Percentiles rank a stretch among this genome's conserved stretches.
phyloP scores from a whole-genome alignment of 1,284 basidiomycete genomes.

The Coniferiporia weirii region DNA sequence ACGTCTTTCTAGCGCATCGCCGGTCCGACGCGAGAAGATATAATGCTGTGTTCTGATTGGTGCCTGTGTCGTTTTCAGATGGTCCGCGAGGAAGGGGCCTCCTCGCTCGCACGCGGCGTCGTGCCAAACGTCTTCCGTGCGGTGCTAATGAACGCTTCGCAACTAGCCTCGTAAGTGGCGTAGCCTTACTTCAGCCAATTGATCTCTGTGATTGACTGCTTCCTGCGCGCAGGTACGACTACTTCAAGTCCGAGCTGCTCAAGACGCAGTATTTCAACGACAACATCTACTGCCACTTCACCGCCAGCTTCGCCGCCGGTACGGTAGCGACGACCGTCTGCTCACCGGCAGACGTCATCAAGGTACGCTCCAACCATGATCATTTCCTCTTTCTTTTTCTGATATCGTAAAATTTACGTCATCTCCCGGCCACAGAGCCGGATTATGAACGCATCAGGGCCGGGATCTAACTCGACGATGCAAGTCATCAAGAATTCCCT shows the following conservation, averaged over 20 bases:
- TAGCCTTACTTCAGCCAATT: background rate
- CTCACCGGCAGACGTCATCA: slow-evolving; percentile 88
- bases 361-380: slow-evolving; percentile 38
- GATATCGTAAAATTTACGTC: background rate
- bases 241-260: slow-evolving; percentile 79
- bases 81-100: slow-evolving; percentile 76
- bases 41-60: background rate
- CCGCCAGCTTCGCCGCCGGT: slow-evolving; percentile 82
- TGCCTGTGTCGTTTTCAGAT: slow-evolving; percentile 42
- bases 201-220: background rate
- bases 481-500: slow-evolving; percentile 69
- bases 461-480: slow-evolving; percentile 69
- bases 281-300: slow-evolving; percentile 78
- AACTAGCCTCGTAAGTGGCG: slow-evolving; percentile 72
- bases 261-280: slow-evolving; percentile 69
- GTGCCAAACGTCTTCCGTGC: slow-evolving; percentile 84
- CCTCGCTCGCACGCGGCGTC: slow-evolving; percentile 73
- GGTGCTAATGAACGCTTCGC: slow-evolving; percentile 87
- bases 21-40: background rate
- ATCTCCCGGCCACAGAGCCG: slow-evolving; percentile 43
- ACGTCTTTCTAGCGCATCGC: slow-evolving; percentile 28
- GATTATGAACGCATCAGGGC: slow-evolving; percentile 87
- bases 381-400: background rate
- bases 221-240: slow-evolving; percentile 63
- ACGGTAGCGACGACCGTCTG: slow-evolving; percentile 93